A percentile compares a stretch with the other conserved stretches of the same genome.
These are phyloP conservation scores for Scutellaria minor DNA, from an alignment of 257 asterid species.

Conservation along the genomic window DNA sequence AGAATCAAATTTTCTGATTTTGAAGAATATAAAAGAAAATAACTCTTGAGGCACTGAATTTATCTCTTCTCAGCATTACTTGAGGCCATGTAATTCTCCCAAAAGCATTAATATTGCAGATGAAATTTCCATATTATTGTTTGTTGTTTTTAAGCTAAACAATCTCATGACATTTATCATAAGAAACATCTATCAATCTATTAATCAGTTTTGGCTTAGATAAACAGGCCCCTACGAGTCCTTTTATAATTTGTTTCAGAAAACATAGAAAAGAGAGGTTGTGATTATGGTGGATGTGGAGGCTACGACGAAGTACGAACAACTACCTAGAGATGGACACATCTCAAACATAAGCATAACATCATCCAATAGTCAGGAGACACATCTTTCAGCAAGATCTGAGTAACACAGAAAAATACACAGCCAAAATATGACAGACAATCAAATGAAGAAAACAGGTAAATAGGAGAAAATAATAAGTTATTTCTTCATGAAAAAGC, in stretches of 20 bases:
- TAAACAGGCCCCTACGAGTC: neutral
- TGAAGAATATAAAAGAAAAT: neutral
- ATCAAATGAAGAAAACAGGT: neutral
- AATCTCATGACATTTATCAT: conserved; percentile 5
- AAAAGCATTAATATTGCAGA: neutral
- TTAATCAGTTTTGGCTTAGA: neutral
- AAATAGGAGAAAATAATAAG: neutral
- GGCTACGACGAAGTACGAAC: neutral
- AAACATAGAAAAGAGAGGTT: neutral
- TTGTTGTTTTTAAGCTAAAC: neutral
- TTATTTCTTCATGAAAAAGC: conserved; percentile 8
- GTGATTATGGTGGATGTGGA: conserved; percentile 7
- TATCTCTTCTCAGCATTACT: neutral
- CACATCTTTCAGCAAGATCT: conserved; percentile 14
- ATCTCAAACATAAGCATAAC: neutral
- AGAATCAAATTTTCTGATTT: neutral
- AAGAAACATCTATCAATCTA: neutral
- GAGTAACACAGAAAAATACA: neutral
- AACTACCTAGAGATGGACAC: neutral
- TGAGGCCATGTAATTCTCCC: neutral
- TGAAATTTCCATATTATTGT: neutral
- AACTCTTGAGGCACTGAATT: neutral
- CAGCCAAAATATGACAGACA: neutral
- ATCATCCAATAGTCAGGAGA: conserved; percentile 10
- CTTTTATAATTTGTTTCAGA: neutral